Evolutionary conservation across 2,329 filamentous ascomycete genomes (phyloP).

Genomic region (Periconia sp.): DNA sequence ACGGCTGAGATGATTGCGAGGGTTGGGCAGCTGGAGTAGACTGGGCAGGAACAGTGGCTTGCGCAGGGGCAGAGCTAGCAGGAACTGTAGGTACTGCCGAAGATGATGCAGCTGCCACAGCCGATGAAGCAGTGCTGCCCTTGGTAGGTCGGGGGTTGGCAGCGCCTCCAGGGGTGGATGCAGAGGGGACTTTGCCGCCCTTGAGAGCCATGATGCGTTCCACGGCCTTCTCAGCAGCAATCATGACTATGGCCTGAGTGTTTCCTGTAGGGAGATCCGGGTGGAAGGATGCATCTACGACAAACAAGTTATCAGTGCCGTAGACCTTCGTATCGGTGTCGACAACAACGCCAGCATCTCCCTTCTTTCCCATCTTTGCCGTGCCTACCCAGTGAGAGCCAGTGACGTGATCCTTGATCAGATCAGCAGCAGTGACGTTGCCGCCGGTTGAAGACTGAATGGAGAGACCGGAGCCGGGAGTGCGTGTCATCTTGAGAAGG

Average conservation of each 20-base stretch:
- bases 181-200: neutral
- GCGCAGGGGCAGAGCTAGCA: neutral
- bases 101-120: neutral
- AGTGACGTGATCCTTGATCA: constrained; percentile 35
- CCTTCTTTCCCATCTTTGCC: constrained; percentile 54
- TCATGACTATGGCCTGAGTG: constrained; percentile 66
- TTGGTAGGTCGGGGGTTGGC: neutral
- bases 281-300: constrained; percentile 56
- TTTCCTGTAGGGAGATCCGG: constrained; percentile 70
- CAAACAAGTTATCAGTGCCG: constrained; percentile 47
- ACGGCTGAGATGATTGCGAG: neutral
- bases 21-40: neutral
- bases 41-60: neutral
- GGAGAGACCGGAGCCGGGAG: constrained; percentile 30
- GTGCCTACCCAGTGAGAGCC: constrained; percentile 53
- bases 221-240: constrained; percentile 63
- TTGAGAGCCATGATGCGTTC: constrained; percentile 50
- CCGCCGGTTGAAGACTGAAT: constrained; percentile 39
- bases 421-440: constrained; percentile 44
- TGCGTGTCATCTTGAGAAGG: constrained; percentile 40
- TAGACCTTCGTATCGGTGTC: constrained; percentile 53
- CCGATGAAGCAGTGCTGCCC: neutral
- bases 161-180: neutral
- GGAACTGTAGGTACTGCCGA: neutral
- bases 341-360: constrained; percentile 47